Percentiles rank a stretch among this genome's conserved stretches.
phyloP scores from a whole-genome alignment of 192 early-diverging fungal species.

The Gigaspora rosea region DNA sequence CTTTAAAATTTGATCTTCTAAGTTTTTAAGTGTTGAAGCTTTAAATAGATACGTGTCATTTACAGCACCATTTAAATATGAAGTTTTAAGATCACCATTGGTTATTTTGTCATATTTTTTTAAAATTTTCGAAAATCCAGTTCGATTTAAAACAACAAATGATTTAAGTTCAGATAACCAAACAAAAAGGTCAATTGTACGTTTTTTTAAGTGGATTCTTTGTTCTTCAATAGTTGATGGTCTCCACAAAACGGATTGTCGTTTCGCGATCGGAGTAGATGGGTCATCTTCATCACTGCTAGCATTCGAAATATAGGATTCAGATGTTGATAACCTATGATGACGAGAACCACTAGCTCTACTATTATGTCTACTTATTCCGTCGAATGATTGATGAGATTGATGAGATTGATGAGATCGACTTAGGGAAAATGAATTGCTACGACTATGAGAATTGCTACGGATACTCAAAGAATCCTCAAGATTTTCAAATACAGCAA shows the following conservation, averaged over 20 bases:
- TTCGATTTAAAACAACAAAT: slow-evolving; percentile 87
- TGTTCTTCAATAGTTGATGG: slow-evolving; percentile 43
- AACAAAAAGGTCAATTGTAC: slow-evolving; percentile 78
- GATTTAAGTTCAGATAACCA: slow-evolving; percentile 82
- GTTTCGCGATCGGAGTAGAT: too few relatives aligned
- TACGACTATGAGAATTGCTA: too few relatives aligned
- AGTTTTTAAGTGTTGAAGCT: slow-evolving; percentile 54
- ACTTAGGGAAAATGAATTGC: not conserved
- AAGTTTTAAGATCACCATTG: slow-evolving; percentile 65
- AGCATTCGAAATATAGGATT: not conserved
- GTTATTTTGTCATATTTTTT: slow-evolving; percentile 99
- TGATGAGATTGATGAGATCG: too few relatives aligned
- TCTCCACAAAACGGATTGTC: too few relatives aligned
- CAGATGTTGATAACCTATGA: not conserved
- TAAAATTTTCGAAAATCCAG: slow-evolving; percentile 91
- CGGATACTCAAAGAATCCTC: slow-evolving; percentile 27
- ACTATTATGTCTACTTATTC: not conserved
- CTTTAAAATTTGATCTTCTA: slow-evolving; percentile 66
- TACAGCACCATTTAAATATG: slow-evolving; percentile 70
- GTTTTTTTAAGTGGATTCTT: slow-evolving; percentile 43
- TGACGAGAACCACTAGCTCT: not conserved
- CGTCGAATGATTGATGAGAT: not conserved
- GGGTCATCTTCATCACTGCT: too few relatives aligned
- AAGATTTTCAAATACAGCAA: slow-evolving; percentile 49
- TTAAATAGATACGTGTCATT: slow-evolving; percentile 71